phyloP scores from a whole-genome alignment of 495 filamentous ascomycete species.

The Cercophora sp. region DNA sequence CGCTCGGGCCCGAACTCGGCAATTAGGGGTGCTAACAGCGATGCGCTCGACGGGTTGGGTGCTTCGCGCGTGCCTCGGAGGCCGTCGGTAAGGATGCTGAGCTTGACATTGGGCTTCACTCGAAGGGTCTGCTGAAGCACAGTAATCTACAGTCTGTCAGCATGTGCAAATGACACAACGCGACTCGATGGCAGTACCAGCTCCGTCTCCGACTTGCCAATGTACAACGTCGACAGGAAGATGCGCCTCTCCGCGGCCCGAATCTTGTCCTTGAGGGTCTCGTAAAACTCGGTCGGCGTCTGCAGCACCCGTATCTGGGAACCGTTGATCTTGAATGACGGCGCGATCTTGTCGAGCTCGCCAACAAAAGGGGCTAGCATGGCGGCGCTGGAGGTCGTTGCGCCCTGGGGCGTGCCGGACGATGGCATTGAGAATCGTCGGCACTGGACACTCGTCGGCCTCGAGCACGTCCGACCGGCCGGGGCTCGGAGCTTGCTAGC shows the following conservation, averaged over 20 bases:
- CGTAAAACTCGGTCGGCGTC: conserved; percentile 80
- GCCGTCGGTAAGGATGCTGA: conserved; percentile 92
- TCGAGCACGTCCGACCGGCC: conserved; percentile 21
- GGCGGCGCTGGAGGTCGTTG: conserved; percentile 21
- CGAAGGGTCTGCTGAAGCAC: conserved; percentile 72
- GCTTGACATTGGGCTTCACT: conserved; percentile 67
- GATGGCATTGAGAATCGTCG: conserved; percentile 43
- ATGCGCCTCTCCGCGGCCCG: conserved; percentile 69
- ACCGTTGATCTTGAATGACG: conserved; percentile 79
- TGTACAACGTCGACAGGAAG: conserved; percentile 91
- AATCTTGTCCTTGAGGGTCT: conserved; percentile 83
- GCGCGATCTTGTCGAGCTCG: conserved; percentile 85
- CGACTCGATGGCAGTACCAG: conserved; percentile 46
- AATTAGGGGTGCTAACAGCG: conserved; percentile 76
- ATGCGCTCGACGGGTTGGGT: conserved; percentile 84
- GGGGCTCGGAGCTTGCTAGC: conserved; percentile 26
- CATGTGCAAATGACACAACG: neutral
- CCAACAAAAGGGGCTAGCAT: conserved; percentile 64
- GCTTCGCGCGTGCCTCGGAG: conserved; percentile 88
- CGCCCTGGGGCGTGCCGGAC: conserved; percentile 21
- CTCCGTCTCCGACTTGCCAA: conserved; percentile 91
- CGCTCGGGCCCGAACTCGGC: conserved; percentile 76
- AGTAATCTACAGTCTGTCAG: conserved; percentile 53
- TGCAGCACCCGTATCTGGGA: conserved; percentile 76
- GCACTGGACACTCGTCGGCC: conserved; percentile 29